Base-by-base conservation (phyloP, 176 grass and related monocot genomes). In the Puya raimondii region DNA sequence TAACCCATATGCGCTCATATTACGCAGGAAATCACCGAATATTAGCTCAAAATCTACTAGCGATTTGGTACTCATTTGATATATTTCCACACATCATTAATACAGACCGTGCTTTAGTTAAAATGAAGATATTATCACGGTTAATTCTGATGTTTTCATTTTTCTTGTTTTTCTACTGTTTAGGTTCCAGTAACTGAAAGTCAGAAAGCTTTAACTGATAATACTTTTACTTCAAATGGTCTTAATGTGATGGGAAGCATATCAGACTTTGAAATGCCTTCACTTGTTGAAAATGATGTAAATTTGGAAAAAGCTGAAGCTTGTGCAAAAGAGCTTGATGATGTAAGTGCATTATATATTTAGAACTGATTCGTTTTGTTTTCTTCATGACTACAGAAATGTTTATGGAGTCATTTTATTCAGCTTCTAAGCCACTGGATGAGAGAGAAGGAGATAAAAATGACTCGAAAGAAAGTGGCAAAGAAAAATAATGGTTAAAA, bases 251-350 rank as follows among this genome's bases (percentile, higher is more conserved):
- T 64, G 64, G 82, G 72, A 73, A 78, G 71, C 72, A 87, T 79
- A 79, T 72, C 83, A 69, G 86, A 92, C 16, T 74, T 90, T 74
- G 79, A 92, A 77, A 77, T 96, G 75, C 81, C 86, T 71, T 74
- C 75, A 47, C 49, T 85, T 54, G 81, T 85, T 61, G 93, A 96
- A 83, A 81, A 81, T 80, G 83, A 87, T 91, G 79, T 73, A 59
- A 90, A 96, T 77, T 71, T 88, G 27, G 86, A 96, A 68, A 96
- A 85, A 82, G 89, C 93, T 58, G 93, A 96, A 83, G 71, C 76
- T 58, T 89, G 81, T 74, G 81, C 83, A 74, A 90, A 92, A 56
- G 77, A 96, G 54, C 93, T 96, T 85, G 89, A 86, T 73, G 86
- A 90, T 85, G 93, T 96, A 80, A 92, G 93, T 89, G 20, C 16